phyloP scores from a whole-genome alignment of 2,329 filamentous ascomycete genomes.

The Fusarium musae region DNA sequence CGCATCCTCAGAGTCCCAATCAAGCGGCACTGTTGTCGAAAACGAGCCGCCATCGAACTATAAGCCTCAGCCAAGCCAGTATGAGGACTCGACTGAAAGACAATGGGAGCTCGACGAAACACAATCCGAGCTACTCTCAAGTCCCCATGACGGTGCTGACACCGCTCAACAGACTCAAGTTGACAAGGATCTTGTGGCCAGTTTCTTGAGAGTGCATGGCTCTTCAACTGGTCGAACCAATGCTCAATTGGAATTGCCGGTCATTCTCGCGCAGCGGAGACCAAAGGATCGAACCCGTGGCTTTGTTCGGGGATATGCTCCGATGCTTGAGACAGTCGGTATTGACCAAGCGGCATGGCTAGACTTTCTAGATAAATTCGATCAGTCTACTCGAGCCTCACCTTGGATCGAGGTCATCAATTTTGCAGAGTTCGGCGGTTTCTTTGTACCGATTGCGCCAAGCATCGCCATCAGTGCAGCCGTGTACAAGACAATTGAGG shows the following conservation, averaged over 20 bases:
- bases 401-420: slow-evolving; percentile 19
- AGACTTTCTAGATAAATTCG: slow-evolving; percentile 17
- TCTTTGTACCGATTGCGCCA: slow-evolving; percentile 5
- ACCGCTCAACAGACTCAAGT: background rate
- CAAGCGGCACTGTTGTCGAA: background rate
- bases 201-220: background rate
- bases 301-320: slow-evolving; percentile 16
- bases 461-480: slow-evolving; percentile 18
- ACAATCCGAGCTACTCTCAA: slow-evolving; percentile 1
- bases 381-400: slow-evolving; percentile 1
- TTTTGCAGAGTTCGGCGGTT: slow-evolving; percentile 10
- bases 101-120: slow-evolving; percentile 19
- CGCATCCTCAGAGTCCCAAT: background rate
- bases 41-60: background rate
- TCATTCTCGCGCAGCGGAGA: slow-evolving; percentile 12
- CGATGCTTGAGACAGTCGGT: background rate
- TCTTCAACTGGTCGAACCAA: too few species aligned
- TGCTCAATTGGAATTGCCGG: background rate
- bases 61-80: background rate
- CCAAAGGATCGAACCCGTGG: slow-evolving; percentile 18
- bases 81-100: background rate
- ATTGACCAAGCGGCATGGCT: slow-evolving; percentile 14
- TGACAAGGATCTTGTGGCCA: slow-evolving; percentile 5
- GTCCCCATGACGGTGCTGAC: background rate
- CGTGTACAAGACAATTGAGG: background rate